These are phyloP conservation scores for Excoecaria cochinchinensis DNA, from an alignment of 345 rosid species.

Conservation along the genomic window DNA sequence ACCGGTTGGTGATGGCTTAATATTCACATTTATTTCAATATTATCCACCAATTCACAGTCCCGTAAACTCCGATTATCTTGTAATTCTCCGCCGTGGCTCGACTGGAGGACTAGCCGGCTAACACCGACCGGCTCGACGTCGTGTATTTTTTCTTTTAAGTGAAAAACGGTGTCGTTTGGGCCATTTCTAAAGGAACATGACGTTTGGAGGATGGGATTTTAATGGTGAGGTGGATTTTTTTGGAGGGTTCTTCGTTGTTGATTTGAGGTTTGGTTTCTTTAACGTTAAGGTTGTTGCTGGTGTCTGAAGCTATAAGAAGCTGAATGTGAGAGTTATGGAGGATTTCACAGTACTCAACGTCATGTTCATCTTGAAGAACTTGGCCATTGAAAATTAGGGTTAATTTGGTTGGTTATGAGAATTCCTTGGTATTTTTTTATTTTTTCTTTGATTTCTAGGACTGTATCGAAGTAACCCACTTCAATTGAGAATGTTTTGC, in stretches of 20 bases:
- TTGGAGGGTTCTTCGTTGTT: slow-evolving; percentile 36
- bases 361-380: slow-evolving; percentile 60
- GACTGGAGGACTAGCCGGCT: slow-evolving; percentile 32
- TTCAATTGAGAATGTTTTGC: slow-evolving; percentile 66
- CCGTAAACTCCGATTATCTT: too few relatives aligned
- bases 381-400: slow-evolving; percentile 59
- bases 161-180: slow-evolving; percentile 29
- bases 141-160: slow-evolving; percentile 45
- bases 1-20: too few relatives aligned
- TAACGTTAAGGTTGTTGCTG: too few relatives aligned
- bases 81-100: slow-evolving; percentile 27
- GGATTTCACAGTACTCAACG: slow-evolving; percentile 54
- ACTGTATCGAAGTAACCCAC: slow-evolving; percentile 73
- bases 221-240: slow-evolving; percentile 38
- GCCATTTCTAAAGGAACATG: slow-evolving; percentile 26
- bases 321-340: slow-evolving; percentile 59
- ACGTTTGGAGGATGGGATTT: slow-evolving; percentile 29
- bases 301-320: slow-evolving; percentile 39
- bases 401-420: slow-evolving; percentile 55
- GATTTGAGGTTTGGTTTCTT: slow-evolving; percentile 12
- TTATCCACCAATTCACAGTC: too few relatives aligned
- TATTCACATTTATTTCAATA: too few relatives aligned
- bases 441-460: slow-evolving; percentile 69
- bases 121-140: slow-evolving; percentile 35
- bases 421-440: slow-evolving; percentile 61